Evolutionary conservation across 1,139 yeast species (phyloP).

Genomic region (Yamadazyma sp.): DNA sequence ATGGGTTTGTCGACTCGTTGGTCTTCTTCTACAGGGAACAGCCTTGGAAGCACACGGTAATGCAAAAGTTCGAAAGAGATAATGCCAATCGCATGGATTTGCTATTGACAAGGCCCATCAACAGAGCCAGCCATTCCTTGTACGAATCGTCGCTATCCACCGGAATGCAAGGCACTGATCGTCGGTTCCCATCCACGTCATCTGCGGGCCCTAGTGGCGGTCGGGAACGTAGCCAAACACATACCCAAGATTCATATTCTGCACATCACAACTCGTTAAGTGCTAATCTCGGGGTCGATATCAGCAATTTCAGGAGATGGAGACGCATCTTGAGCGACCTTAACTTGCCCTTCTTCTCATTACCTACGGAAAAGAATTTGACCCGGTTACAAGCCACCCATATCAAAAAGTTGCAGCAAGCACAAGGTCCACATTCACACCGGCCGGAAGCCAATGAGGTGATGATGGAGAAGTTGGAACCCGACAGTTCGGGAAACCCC

Average conservation of each 20-base stretch:
- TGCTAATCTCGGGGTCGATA: conserved; percentile 16
- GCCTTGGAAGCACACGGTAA: conserved; percentile 64
- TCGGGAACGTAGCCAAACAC: not conserved
- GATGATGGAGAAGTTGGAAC: conserved; percentile 6
- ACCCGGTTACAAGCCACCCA: conserved; percentile 27
- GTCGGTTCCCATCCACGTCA: conserved; percentile 1
- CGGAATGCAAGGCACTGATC: conserved; percentile 1
- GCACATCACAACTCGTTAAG: conserved; percentile 12
- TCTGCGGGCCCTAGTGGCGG: not conserved
- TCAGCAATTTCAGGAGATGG: conserved; percentile 16
- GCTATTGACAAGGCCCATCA: conserved; percentile 12
- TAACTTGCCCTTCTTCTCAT: conserved; percentile 41
- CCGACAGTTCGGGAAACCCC: not conserved
- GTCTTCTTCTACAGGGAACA: conserved; percentile 77
- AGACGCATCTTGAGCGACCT: conserved; percentile 34
- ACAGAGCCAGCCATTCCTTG: conserved; percentile 13
- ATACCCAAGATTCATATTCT: not conserved
- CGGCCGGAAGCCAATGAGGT: not conserved
- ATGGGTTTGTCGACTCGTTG: conserved; percentile 72
- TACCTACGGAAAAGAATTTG: conserved; percentile 42
- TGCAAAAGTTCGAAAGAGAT: conserved; percentile 41
- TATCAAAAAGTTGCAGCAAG: conserved; percentile 17
- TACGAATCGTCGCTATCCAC: conserved; percentile 16
- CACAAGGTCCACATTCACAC: not conserved
- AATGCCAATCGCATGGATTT: conserved; percentile 31